Conservation (phyloP, 352 stramenopile species). For the Globisporangium rhizosaccharum region DNA sequence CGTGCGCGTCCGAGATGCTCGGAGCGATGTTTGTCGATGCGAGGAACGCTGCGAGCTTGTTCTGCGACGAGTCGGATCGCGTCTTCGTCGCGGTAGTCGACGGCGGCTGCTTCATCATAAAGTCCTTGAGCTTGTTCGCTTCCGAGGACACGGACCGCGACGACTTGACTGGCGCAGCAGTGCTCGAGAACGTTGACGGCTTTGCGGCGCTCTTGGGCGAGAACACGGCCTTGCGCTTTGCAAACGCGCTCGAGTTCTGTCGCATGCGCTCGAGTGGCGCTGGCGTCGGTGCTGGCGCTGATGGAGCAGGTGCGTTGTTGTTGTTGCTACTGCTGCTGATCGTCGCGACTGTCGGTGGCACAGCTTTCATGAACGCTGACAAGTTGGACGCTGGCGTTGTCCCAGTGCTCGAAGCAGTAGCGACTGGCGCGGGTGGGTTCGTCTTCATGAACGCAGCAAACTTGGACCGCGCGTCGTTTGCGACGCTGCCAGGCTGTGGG, state of each 20-base stretch:
- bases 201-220: slow-evolving; percentile 25
- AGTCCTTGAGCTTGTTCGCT: slow-evolving; percentile 66
- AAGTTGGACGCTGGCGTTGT: slow-evolving; percentile 16
- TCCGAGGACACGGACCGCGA: slow-evolving; percentile 12
- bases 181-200: slow-evolving; percentile 12
- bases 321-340: slow-evolving; percentile 14
- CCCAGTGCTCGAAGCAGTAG: slow-evolving; percentile 11
- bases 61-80: slow-evolving; percentile 51
- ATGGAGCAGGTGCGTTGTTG: not conserved
- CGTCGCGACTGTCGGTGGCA: slow-evolving; percentile 17
- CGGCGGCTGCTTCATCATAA: slow-evolving; percentile 69
- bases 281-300: slow-evolving; percentile 4
- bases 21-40: slow-evolving; percentile 45
- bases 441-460: slow-evolving; percentile 78
- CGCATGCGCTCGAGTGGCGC: slow-evolving; percentile 11
- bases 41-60: slow-evolving; percentile 77
- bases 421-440: slow-evolving; percentile 41
- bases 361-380: slow-evolving; percentile 25
- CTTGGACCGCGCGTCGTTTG: slow-evolving; percentile 56
- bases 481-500: slow-evolving; percentile 14
- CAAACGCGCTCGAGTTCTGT: slow-evolving; percentile 44
- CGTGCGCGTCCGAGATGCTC: slow-evolving; percentile 17
- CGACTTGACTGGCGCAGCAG: slow-evolving; percentile 8
- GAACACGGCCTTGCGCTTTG: slow-evolving; percentile 59
- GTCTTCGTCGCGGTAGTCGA: slow-evolving; percentile 29